These are phyloP conservation scores for Globisporangium camurandrum DNA, from an alignment of 352 stramenopile species.

Conservation along the genomic window DNA sequence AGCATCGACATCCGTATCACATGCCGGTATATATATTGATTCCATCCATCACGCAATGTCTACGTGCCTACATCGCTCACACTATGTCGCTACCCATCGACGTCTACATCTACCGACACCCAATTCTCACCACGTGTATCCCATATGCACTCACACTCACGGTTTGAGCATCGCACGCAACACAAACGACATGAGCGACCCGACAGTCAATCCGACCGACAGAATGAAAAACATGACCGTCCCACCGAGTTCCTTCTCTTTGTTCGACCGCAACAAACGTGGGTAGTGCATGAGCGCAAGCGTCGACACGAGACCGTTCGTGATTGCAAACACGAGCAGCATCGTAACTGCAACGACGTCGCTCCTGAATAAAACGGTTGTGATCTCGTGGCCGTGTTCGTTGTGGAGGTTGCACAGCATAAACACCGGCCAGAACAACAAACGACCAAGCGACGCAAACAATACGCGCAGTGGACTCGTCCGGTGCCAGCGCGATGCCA, in stretches of 20 bases:
- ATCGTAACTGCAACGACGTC: constrained; percentile 56
- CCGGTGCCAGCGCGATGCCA: constrained; percentile 27
- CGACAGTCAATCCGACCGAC: constrained; percentile 57
- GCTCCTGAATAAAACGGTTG: constrained; percentile 63
- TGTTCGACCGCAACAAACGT: constrained; percentile 33
- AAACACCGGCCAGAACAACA: constrained; percentile 55
- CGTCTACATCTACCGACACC: no score
- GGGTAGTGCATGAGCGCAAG: constrained; percentile 78
- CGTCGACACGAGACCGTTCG: constrained; percentile 67
- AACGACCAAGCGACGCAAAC: constrained; percentile 26
- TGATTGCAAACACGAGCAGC: constrained; percentile 47
- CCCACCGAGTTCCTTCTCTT: constrained; percentile 65
- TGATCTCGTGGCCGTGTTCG: constrained; percentile 53
- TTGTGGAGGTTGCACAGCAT: constrained; percentile 78
- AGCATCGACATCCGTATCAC: no score
- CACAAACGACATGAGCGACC: constrained; percentile 73
- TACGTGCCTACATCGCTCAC: background rate
- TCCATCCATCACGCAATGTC: background rate
- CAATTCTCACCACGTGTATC: no score
- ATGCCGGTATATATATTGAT: no score
- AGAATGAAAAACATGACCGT: constrained; percentile 83
- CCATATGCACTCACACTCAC: no score
- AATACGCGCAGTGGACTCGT: constrained; percentile 31
- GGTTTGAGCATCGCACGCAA: constrained; percentile 68
- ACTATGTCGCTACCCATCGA: no score